These are phyloP conservation scores for Fistulinella prunicolor DNA, from an alignment of 768 basidiomycete species.

Conservation along the genomic window DNA sequence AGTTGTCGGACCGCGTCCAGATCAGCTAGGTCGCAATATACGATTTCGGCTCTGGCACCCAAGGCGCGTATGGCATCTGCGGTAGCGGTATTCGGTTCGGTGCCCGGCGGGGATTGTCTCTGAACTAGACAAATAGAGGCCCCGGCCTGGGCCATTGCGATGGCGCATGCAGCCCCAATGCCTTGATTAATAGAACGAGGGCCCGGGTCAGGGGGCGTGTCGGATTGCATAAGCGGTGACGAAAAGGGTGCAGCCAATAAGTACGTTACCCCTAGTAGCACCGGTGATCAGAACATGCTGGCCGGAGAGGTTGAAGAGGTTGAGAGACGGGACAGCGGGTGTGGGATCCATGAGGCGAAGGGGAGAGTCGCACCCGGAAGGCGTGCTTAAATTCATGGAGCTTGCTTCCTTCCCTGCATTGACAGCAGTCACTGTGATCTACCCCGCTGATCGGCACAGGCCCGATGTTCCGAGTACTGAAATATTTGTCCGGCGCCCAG, in stretches of 20 bases:
- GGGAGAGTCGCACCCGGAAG: constrained; percentile 2
- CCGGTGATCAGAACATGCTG: constrained; percentile 79
- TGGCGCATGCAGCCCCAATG: constrained; percentile 53
- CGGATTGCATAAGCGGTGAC: constrained; percentile 12
- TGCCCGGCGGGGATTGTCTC: constrained; percentile 39
- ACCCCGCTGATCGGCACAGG: constrained; percentile 33
- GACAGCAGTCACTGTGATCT: constrained; percentile 15
- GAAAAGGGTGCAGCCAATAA: constrained; percentile 13
- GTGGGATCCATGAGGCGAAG: constrained; percentile 48
- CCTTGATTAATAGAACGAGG: constrained; percentile 33
- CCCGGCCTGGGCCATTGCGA: constrained; percentile 54
- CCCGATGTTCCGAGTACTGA: constrained; percentile 24
- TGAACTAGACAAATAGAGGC: constrained; percentile 48
- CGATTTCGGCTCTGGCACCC: constrained; percentile 38
- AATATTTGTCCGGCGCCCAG: constrained; percentile 1
- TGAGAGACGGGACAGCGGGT: constrained; percentile 45
- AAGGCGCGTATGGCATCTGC: constrained; percentile 35
- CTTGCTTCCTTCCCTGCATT: constrained; percentile 1
- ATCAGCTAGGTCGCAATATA: constrained; percentile 57
- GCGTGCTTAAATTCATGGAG: constrained; percentile 23
- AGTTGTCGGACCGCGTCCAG: constrained; percentile 47
- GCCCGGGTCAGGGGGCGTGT: constrained; percentile 8
- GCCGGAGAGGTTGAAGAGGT: constrained; percentile 66
- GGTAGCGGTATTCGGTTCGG: constrained; percentile 36
- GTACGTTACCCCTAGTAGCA: constrained; percentile 63